Percentiles rank a stretch among this genome's conserved stretches.
phyloP scores from a whole-genome alignment of 495 filamentous ascomycete genomes.

The Thermochaetoides thermophila region DNA sequence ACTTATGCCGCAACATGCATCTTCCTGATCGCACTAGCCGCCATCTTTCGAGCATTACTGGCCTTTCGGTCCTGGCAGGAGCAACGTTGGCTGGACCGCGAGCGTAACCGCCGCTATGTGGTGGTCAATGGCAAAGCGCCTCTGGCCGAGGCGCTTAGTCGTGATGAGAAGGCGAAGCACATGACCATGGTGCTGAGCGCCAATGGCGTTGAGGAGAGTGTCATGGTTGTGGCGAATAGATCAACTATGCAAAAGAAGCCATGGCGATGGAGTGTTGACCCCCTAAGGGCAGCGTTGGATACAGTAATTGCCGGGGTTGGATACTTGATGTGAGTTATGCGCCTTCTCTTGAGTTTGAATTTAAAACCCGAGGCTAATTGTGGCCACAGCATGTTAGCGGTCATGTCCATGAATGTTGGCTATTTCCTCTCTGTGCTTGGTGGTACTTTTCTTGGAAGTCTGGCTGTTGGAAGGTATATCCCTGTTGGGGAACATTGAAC shows the following conservation, averaged over 20 bases:
- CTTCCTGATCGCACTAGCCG: slow-evolving; percentile 62
- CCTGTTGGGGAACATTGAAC: slow-evolving; percentile 22
- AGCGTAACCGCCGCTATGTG: slow-evolving; percentile 59
- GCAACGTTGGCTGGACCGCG: slow-evolving; percentile 40
- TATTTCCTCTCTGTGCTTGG: slow-evolving; percentile 81
- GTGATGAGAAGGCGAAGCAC: slow-evolving; percentile 38
- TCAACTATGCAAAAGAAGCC: slow-evolving; percentile 33
- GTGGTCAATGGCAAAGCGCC: slow-evolving; percentile 49
- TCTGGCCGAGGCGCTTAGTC: slow-evolving; percentile 37
- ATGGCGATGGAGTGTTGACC: slow-evolving; percentile 67
- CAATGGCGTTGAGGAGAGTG: slow-evolving; percentile 60
- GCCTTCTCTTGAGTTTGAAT: not conserved
- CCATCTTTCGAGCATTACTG: slow-evolving; percentile 50
- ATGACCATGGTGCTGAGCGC: slow-evolving; percentile 46
- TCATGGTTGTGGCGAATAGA: slow-evolving; percentile 47
- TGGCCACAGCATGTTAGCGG: slow-evolving; percentile 75
- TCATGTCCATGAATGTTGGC: slow-evolving; percentile 96
- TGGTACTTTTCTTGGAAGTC: slow-evolving; percentile 71
- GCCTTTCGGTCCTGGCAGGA: slow-evolving; percentile 47
- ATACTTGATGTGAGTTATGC: slow-evolving; percentile 75
- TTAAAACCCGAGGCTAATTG: slow-evolving; percentile 5
- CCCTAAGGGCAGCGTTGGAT: slow-evolving; percentile 54
- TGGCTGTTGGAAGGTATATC: slow-evolving; percentile 58
- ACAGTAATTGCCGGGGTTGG: slow-evolving; percentile 58
- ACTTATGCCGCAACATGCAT: slow-evolving; percentile 76